Conservation (phyloP, 1,284 basidiomycete genomes). For the Boletus mariae region DNA sequence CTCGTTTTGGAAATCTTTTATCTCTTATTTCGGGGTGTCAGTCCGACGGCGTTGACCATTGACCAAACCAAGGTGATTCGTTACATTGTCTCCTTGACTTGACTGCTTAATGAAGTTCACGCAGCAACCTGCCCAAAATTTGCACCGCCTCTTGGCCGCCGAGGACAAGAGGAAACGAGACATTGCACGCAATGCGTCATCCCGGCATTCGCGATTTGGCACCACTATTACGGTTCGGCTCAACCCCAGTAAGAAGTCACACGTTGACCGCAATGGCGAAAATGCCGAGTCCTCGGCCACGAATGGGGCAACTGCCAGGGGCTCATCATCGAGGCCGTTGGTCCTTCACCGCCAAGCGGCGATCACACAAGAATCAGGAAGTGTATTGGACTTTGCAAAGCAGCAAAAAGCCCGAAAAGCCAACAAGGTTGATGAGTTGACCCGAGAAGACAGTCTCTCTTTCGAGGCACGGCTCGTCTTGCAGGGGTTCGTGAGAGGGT, state of each 20-base stretch:
- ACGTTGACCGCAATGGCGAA: conserved; percentile 28
- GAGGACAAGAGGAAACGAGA: conserved; percentile 65
- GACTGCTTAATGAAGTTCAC: conserved; percentile 11
- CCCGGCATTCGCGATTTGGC: conserved; percentile 90
- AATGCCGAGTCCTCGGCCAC: conserved; percentile 32
- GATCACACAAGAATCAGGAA: conserved; percentile 69
- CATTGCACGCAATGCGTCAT: conserved; percentile 58
- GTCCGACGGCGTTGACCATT: conserved; percentile 55
- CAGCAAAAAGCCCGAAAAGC: conserved; percentile 58
- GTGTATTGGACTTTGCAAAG: conserved; percentile 78
- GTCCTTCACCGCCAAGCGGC: conserved; percentile 85
- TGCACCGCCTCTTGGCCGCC: conserved; percentile 67
- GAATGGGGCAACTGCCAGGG: conserved; percentile 23
- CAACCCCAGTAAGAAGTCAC: conserved; percentile 49
- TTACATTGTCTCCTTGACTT: conserved; percentile 7
- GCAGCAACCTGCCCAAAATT: conserved; percentile 64
- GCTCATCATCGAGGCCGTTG: conserved; percentile 43
- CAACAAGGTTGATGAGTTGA: conserved; percentile 71
- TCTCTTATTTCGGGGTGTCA: conserved; percentile 77
- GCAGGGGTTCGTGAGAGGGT: conserved; percentile 65
- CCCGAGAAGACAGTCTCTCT: conserved; percentile 68
- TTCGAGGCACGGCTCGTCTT: conserved; percentile 68
- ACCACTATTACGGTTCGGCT: conserved; percentile 82
- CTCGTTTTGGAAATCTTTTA: conserved; percentile 88
- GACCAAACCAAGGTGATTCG: conserved; percentile 65